Evolutionary conservation across 176 grass and related monocot genomes (phyloP), one percentile per base, ranked within the genome.

Genomic region (Musa itinerans): DNA sequence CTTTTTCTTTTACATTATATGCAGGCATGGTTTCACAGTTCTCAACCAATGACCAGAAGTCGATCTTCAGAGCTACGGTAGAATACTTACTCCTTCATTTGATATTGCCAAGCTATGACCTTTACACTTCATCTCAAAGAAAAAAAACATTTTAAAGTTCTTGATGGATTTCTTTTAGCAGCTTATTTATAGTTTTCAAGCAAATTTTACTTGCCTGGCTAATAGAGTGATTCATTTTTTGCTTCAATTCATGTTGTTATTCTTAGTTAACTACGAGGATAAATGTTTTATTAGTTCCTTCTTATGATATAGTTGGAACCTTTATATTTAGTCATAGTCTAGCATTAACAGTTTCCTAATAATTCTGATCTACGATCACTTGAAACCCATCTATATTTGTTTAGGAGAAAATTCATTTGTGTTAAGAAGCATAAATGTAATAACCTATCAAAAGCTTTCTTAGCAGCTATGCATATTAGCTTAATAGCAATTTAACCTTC

Each of bases 11-110:
- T 72, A 49, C 17, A 26, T 69, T 64, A 69, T 72, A 57, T 72
- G 52, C 80, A 92, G 89, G 79, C 89, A 59, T 92, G 89, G 89
- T 89, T 89, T 74, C 86, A 89, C 68, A 84, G 89, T 62, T 80
- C 76, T 78, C 89, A 89, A 82, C 89, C 89, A 82, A 92, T 92
- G 89, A 89, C 89, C 52, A 84, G 89, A 86, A 86, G 89, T 72
- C 76, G 86, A 20, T 92, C 89, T 50, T 92, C 89, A 78, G 86
- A 92, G 83, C 27, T 92, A 65, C 83, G 89, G 89, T 72, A 92
- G 29, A 81, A 67, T n/a, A 79, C 57, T 34, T 23, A 8, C 13
- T 69, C 15, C 63, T 49, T 21, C 4, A 50, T 22, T 50, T 50
- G 43, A 51, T 70, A 50, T 10, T 50, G 43, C 20, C 48, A 70